phyloP scores from a whole-genome alignment of 1,139 yeast species.

The Suhomyces panamericanus region DNA sequence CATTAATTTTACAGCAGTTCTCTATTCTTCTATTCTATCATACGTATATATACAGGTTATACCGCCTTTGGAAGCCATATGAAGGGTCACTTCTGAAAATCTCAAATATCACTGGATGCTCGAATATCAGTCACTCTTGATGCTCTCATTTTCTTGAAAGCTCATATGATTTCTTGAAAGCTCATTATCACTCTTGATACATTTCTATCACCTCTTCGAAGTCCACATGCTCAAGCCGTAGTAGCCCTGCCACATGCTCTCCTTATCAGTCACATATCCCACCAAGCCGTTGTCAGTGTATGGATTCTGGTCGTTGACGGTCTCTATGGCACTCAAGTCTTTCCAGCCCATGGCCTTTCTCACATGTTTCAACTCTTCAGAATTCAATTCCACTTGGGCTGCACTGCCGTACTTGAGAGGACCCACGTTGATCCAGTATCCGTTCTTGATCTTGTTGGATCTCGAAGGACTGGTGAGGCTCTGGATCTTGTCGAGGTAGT shows the following conservation, averaged over 20 bases:
- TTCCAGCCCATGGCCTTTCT: constrained; percentile 64
- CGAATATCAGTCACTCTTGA: no score
- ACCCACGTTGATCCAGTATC: constrained; percentile 81
- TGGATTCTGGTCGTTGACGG: constrained; percentile 29
- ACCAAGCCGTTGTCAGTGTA: constrained; percentile 24
- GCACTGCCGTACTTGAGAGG: constrained; percentile 89
- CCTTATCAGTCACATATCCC: constrained; percentile 60
- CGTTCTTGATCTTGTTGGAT: constrained; percentile 29
- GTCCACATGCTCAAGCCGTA: constrained; percentile 63
- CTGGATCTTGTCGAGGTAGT: constrained; percentile 65
- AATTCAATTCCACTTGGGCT: constrained; percentile 71
- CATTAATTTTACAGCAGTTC: no score
- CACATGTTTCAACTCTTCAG: constrained; percentile 58
- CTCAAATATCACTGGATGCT: no score
- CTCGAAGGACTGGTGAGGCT: constrained; percentile 40
- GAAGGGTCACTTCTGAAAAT: no score
- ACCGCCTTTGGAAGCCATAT: background rate
- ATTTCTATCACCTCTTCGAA: constrained; percentile 17
- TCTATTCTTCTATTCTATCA: no score
- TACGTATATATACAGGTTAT: background rate
- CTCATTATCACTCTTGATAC: no score
- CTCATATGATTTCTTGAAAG: no score
- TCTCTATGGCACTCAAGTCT: constrained; percentile 41
- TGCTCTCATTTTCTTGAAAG: no score
- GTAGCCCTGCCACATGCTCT: constrained; percentile 75